Base-by-base conservation (phyloP, 1,139 yeast genomes). In the Suhomyces kunorum region DNA sequence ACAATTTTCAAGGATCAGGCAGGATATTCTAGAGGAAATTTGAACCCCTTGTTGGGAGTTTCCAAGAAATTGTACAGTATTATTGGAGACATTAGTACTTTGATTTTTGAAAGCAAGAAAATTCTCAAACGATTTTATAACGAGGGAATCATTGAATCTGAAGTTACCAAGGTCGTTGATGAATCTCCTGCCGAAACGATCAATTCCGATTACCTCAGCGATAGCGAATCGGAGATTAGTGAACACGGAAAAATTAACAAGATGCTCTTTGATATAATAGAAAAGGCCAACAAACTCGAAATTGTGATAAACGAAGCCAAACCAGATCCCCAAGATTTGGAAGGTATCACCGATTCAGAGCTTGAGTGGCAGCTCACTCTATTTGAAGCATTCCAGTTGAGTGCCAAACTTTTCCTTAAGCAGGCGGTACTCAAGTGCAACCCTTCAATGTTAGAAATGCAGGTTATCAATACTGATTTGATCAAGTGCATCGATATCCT, bases 41-140 rank as follows among this genome's bases (percentile, higher is more conserved):
- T 83, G 34, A 87, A 83, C 58, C 87, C 95, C 0, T 65, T 86
- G 36, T 76, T 83, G 44, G 94, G 94, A 2, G 75, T 86, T 20
- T 82, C 87, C 24, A 81, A 85, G 49, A 81, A 82, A 4, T 62
- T 87, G 18, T 83, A 80, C 55, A 68, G 76, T 28, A 64, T 82
- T 13, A 71, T 87, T 44, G 92, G 90, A 8, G 86, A 83, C 44
- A 82, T 86, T 27, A 80, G 81, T 26, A 77, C 79, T 12, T 63
- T 85, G 44, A 80, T 83, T 3, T 75, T 74, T 44, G 80, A 76
- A 44, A 71, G 74, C 39, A 74, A 71, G 47, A 64, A 59, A 24
- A 50, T 54, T 4, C 43, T 63, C 24, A 42, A 53, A 13, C 42
- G 43, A 31, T 53, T 50, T 43, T 51, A 56, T 36, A 45, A 37